Evolutionary conservation across 805 yeast species (phyloP), one percentile per base, ranked within the genome.

Genomic region (Suhomyces sp.): DNA sequence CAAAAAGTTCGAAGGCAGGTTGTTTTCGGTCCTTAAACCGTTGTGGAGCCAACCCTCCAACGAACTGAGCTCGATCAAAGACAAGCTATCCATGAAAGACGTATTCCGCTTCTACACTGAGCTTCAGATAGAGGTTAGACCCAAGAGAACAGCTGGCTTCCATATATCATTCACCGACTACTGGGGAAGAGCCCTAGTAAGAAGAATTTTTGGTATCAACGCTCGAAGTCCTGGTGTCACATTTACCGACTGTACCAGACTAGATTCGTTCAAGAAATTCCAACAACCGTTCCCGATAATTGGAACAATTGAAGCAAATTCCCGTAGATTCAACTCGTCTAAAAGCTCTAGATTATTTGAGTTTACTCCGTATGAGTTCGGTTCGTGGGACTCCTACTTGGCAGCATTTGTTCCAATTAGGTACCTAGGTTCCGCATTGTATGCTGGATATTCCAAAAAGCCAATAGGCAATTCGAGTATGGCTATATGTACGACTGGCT

Each of bases 281-380:
- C 64, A 65, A 53, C 80, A 69, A 62, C 87, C 79, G 15, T 82
- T 73, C 60, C 87, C 80, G 15, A 78, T 77, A 19, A 72, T 77
- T 19, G 64, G 74, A 43, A 69, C 79, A 25, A 58, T 69, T 4
- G 74, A 71, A 52, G 73, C 74, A 56, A 71, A 68, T 48, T 78
- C 77, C 3, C 69, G 62, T 20, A 55, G 58, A 9, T 60, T 57
- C 46, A 56, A 53, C 8, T 60, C 67, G n/a, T 62, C 69, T 45
- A n/a, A 59, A 1, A 63, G 64, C 29, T 77, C 85, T 1, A 78
- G 74, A 52, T 53, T 81, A 2, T 77, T 83, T 55, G 89, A 85
- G 62, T 78, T 85, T 56, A 81, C 79, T 12, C 88, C 88, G 0
- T 82, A 65, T 59, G 90, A 85, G 52, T 84, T 84, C 68, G 89